Evolutionary conservation across 192 early-diverging fungal species (phyloP).

Genomic region (Allomyces javanicus): DNA sequence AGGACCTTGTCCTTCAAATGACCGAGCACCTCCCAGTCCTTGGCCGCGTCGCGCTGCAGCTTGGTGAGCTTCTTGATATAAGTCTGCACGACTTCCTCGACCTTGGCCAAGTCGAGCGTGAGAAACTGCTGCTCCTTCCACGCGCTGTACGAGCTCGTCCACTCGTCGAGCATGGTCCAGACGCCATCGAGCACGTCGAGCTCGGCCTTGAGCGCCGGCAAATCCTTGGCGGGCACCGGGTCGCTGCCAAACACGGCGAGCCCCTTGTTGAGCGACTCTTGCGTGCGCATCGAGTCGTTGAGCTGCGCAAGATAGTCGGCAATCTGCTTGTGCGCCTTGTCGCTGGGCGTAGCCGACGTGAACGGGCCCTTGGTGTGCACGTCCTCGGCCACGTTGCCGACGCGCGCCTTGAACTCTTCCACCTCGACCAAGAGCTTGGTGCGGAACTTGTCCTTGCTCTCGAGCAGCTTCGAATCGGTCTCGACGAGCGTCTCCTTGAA

Average conservation of each 20-base stretch:
- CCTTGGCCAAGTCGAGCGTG: conserved; percentile 27
- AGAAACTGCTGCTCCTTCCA: conserved; percentile 26
- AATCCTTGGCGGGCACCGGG: conserved; percentile 33
- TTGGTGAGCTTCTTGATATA: conserved; percentile 34
- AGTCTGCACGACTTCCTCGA: conserved; percentile 27
- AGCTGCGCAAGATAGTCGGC: conserved; percentile 25
- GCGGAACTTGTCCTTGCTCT: conserved; percentile 58
- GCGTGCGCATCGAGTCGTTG: conserved; percentile 15
- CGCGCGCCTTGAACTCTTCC: conserved; percentile 55
- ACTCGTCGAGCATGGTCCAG: conserved; percentile 26
- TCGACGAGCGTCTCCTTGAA: conserved; percentile 88
- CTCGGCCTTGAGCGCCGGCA: conserved; percentile 30
- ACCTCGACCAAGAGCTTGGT: conserved; percentile 87
- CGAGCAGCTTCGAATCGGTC: conserved; percentile 65
- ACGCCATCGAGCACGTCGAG: conserved; percentile 23
- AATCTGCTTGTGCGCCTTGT: conserved; percentile 24
- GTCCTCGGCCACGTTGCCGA: conserved; percentile 26
- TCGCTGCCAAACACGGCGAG: conserved; percentile 23
- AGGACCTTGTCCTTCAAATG: conserved; percentile 77
- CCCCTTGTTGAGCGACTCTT: conserved; percentile 25
- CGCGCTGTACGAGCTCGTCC: conserved; percentile 22
- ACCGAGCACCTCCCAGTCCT: conserved; percentile 62
- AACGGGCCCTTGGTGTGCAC: conserved; percentile 39
- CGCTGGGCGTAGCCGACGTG: conserved; percentile 27
- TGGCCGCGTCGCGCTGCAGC: conserved; percentile 23